phyloP scores from a whole-genome alignment of 1,139 yeast genomes.

The Arxiozyma telluris region DNA sequence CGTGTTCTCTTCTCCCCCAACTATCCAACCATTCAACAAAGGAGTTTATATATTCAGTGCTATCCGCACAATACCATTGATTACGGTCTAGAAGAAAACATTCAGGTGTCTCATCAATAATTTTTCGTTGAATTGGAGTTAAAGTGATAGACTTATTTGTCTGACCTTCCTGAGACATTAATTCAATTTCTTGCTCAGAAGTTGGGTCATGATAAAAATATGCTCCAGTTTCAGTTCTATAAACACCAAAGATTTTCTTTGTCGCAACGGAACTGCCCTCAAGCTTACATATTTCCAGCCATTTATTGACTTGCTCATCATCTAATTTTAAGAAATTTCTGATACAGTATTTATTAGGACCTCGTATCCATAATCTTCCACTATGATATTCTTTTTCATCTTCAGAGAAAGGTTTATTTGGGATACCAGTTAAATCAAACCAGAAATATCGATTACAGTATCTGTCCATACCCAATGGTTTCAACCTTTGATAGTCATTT shows the following conservation, averaged over 20 bases:
- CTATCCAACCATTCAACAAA: conserved; percentile 62
- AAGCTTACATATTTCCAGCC: conserved; percentile 27
- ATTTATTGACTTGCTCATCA: conserved; percentile 30
- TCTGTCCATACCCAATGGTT: conserved; percentile 73
- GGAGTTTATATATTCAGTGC: conserved; percentile 46
- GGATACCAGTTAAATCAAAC: conserved; percentile 83
- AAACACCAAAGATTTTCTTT: conserved; percentile 20
- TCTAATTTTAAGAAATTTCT: conserved; percentile 35
- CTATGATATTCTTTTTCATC: conserved; percentile 35
- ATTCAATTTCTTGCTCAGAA: conserved; percentile 16
- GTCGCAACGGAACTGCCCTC: conserved; percentile 23
- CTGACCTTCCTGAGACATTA: conserved; percentile 40
- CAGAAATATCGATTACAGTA: conserved; percentile 88
- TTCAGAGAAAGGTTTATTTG: conserved; percentile 43
- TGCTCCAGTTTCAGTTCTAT: conserved; percentile 13
- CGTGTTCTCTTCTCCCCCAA: conserved; percentile 69
- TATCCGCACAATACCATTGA: conserved; percentile 67
- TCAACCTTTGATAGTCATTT: conserved; percentile 70
- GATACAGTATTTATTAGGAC: conserved; percentile 66
- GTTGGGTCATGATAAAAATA: conserved; percentile 18
- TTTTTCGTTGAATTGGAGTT: conserved; percentile 49
- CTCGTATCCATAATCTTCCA: conserved; percentile 92
- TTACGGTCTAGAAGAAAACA: conserved; percentile 43
- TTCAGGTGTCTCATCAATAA: conserved; percentile 57
- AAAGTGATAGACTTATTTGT: conserved; percentile 27